Conservation (phyloP, 441 rosid genomes). For the Populus trichocarpa region DNA sequence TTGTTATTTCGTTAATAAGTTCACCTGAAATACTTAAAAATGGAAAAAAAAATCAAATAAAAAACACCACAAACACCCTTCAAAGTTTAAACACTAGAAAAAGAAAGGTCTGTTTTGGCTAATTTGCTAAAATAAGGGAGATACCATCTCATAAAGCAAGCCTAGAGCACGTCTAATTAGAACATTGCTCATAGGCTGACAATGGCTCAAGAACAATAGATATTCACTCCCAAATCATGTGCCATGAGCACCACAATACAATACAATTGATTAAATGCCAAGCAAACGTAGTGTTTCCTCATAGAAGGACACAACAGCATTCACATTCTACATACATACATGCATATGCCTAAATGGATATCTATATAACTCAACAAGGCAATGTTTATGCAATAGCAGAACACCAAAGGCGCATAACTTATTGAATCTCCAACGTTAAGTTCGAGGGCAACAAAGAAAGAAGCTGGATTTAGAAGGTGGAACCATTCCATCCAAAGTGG, state of each 20-base stretch:
- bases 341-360: neutral
- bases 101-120: neutral
- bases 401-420: neutral
- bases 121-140: neutral
- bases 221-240: neutral
- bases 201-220: neutral
- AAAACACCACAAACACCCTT: neutral
- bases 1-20: neutral
- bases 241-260: neutral
- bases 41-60: too few relatives aligned
- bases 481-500: constrained; percentile 85
- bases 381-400: neutral
- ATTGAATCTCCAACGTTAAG: neutral
- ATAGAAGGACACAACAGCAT: neutral
- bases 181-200: neutral
- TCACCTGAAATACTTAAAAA: neutral
- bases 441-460: neutral
- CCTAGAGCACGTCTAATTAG: neutral
- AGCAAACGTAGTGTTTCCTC: neutral
- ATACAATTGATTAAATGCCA: neutral
- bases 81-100: neutral
- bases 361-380: neutral
- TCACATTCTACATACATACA: neutral
- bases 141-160: neutral
- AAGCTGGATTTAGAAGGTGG: constrained; percentile 50